phyloP scores from a whole-genome alignment of 441 rosid genomes.

The Mallotus japonicus region DNA sequence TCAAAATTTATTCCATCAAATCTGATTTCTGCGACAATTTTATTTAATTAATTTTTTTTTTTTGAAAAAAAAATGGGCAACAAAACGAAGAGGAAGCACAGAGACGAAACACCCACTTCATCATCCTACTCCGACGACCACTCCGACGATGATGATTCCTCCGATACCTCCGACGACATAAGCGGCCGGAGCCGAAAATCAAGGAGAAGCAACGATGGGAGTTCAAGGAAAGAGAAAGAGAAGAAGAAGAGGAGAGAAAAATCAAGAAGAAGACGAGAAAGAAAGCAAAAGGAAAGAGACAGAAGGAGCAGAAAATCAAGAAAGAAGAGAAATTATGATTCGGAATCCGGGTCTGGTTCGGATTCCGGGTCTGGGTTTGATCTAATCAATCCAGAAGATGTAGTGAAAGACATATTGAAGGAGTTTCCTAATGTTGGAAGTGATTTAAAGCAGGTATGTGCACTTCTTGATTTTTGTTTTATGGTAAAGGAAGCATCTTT shows the following conservation, averaged over 20 bases:
- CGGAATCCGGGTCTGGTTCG: slow-evolving; percentile 33
- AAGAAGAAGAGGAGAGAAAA: slow-evolving; percentile 24
- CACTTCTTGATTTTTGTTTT: not conserved
- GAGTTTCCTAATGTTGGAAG: slow-evolving; percentile 66
- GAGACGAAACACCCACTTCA: slow-evolving; percentile 37
- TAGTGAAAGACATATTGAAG: slow-evolving; percentile 44
- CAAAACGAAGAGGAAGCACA: slow-evolving; percentile 42
- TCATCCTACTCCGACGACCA: slow-evolving; percentile 36
- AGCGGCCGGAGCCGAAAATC: slow-evolving; percentile 34
- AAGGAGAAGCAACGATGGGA: slow-evolving; percentile 38
- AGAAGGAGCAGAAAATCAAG: slow-evolving; percentile 43
- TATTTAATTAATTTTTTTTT: no score
- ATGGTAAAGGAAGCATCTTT: no score
- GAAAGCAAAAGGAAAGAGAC: slow-evolving; percentile 17
- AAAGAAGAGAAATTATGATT: slow-evolving; percentile 40
- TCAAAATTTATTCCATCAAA: no score
- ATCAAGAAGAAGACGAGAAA: slow-evolving; percentile 33
- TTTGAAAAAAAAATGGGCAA: slow-evolving; percentile 37
- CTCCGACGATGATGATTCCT: slow-evolving; percentile 58
- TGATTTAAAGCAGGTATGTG: slow-evolving; percentile 69
- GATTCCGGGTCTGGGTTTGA: slow-evolving; percentile 31
- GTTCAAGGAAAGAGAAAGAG: slow-evolving; percentile 55
- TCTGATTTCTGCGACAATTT: not conserved
- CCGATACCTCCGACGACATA: slow-evolving; percentile 44
- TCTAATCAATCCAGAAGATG: slow-evolving; percentile 45